These are phyloP conservation scores for Pisolithus tinctorius DNA, from an alignment of 768 basidiomycete species.

Conservation along the genomic window DNA sequence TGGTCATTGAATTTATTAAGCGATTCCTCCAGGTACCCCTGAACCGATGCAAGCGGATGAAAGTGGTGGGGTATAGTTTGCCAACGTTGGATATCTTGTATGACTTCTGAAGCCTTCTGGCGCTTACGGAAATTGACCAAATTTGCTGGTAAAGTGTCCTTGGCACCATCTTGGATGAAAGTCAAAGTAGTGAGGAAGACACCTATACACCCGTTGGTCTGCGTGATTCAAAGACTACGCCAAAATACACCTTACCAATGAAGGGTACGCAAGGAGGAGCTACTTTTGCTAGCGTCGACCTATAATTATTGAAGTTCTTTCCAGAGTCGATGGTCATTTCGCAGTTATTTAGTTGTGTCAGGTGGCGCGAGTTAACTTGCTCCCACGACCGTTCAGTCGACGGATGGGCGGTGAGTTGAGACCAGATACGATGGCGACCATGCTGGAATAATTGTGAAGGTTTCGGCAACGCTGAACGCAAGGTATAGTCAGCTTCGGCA, in stretches of 20 bases:
- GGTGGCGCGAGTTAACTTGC: slow-evolving; percentile 67
- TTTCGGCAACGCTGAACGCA: slow-evolving; percentile 71
- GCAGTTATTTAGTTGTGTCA: slow-evolving; percentile 68
- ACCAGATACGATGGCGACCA: slow-evolving; percentile 93
- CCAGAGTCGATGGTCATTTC: slow-evolving; percentile 89
- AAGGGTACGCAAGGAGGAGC: slow-evolving; percentile 95
- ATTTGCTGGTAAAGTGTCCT: slow-evolving; percentile 69
- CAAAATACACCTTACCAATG: slow-evolving; percentile 57
- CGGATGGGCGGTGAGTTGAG: slow-evolving; percentile 91
- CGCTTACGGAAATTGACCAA: slow-evolving; percentile 96
- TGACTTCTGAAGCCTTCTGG: slow-evolving; percentile 91
- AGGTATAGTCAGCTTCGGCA: slow-evolving; percentile 5
- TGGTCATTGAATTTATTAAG: slow-evolving; percentile 66
- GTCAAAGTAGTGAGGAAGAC: slow-evolving; percentile 93
- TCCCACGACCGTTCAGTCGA: slow-evolving; percentile 91
- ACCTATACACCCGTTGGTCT: slow-evolving; percentile 40
- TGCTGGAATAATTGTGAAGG: slow-evolving; percentile 93
- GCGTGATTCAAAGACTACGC: background rate
- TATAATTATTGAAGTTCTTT: slow-evolving; percentile 92
- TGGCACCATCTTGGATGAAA: slow-evolving; percentile 97
- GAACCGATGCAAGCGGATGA: slow-evolving; percentile 55
- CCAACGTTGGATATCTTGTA: slow-evolving; percentile 95
- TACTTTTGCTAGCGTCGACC: slow-evolving; percentile 72
- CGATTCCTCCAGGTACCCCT: slow-evolving; percentile 71
- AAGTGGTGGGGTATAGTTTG: slow-evolving; percentile 90